Evolutionary conservation across 495 filamentous ascomycete genomes (phyloP), one percentile per base, ranked within the genome.

Genomic region (Penicillium subrubescens): DNA sequence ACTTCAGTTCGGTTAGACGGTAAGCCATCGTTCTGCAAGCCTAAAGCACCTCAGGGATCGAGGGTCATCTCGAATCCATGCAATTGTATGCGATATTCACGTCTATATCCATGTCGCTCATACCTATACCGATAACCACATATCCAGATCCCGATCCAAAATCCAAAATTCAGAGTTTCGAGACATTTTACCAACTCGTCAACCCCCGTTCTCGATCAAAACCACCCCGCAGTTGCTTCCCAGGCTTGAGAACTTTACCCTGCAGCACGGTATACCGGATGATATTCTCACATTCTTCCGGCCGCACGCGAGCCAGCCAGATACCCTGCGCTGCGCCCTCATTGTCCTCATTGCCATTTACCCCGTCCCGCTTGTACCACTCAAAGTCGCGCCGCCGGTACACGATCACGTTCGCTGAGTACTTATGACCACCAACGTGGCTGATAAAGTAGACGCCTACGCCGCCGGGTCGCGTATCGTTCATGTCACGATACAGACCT

Each of bases 361-460:
- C 63, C 3, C 63, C 72, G 44, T 39, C 56, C 59, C 71, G 59
- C 64, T 75, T 76, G 34, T 74, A 68, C 88, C 84, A 79, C 75
- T 87, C 55, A 76, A 87, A 73, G 58, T 89, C 83, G 19, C 81
- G 81, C 34, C 89, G 81, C 8, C 95, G 84, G 71, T 99, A 98
- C 0, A 99, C 80, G 76, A 99, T 89, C 68, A 97, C 84, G 69
- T 99, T 99, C 1, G 94, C 95, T 11, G 69, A 68, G 57, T 92
- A 97, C 79, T 95, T 94, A 72, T 97, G 94, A 1, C 94, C 94
- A 8, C 94, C 94, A 0, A 97, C 92, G 72, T 99, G 95, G 66
- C 88, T 93, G 68, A 98, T 93, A 72, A 98, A 99, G 70, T 97
- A 94, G 57, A 99, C 90, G 1, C 92, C 94, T 4, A 96, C 94